A percentile compares a stretch with the other conserved stretches of the same genome.
Evolutionary conservation across 805 yeast genomes (phyloP).

Genomic region (Ogataea siamensis): DNA sequence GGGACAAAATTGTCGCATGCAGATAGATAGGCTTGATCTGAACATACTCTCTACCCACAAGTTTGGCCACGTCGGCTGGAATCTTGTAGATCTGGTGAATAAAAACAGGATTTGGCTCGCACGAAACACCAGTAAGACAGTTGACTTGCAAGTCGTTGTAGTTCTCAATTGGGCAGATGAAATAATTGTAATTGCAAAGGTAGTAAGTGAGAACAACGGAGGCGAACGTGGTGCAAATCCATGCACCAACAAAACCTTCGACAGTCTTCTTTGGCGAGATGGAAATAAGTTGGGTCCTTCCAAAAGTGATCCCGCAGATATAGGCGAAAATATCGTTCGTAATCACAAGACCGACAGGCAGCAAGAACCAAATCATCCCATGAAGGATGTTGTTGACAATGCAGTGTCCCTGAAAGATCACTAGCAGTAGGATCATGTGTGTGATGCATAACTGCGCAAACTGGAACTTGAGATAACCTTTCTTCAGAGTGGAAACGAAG

Average conservation of each 20-base stretch:
- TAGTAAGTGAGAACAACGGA: constrained; percentile 65
- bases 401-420: constrained; percentile 91
- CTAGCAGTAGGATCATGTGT: constrained; percentile 87
- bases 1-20: constrained; percentile 82
- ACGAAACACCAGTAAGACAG: constrained; percentile 59
- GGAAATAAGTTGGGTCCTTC: constrained; percentile 85
- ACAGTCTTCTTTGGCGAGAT: constrained; percentile 97
- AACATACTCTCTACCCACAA: constrained; percentile 42
- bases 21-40: constrained; percentile 83
- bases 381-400: constrained; percentile 84
- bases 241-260: constrained; percentile 96
- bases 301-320: constrained; percentile 95
- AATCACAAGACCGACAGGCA: constrained; percentile 89
- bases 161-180: constrained; percentile 80
- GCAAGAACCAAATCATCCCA: constrained; percentile 91
- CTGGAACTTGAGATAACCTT: constrained; percentile 87
- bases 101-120: constrained; percentile 90
- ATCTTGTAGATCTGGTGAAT: constrained; percentile 72
- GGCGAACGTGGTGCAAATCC: constrained; percentile 85
- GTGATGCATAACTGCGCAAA: constrained; percentile 92
- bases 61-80: constrained; percentile 62
- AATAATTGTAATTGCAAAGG: constrained; percentile 62
- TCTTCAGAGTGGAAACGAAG: constrained; percentile 84
- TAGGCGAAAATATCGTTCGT: constrained; percentile 96
- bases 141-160: constrained; percentile 56